Percentiles rank a stretch among this genome's conserved stretches.
phyloP scores from a whole-genome alignment of 2,329 filamentous ascomycete species.

The Fusarium neocosmosporiellum region DNA sequence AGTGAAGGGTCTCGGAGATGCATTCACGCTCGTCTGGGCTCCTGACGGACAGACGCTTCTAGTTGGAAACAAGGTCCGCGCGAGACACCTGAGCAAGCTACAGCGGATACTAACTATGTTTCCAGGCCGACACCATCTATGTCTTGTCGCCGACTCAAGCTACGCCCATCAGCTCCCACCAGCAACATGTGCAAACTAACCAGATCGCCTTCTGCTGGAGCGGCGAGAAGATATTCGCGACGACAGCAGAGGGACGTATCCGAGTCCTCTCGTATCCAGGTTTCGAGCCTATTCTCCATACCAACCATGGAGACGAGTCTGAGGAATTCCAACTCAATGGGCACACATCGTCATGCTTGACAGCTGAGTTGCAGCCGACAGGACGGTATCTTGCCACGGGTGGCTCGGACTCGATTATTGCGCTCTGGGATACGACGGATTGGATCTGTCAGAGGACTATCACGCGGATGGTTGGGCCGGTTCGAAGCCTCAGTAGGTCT shows the following conservation, averaged over 20 bases:
- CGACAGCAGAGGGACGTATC: slow-evolving; percentile 76
- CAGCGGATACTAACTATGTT: not conserved
- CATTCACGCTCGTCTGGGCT: slow-evolving; percentile 79
- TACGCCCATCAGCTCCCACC: slow-evolving; percentile 66
- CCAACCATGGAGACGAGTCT: slow-evolving; percentile 57
- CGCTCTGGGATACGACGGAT: slow-evolving; percentile 81
- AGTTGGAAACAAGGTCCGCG: slow-evolving; percentile 76
- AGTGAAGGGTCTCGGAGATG: slow-evolving; percentile 72
- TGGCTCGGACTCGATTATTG: slow-evolving; percentile 79
- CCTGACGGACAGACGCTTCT: slow-evolving; percentile 77
- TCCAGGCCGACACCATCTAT: slow-evolving; percentile 70
- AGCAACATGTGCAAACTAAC: slow-evolving; percentile 74
- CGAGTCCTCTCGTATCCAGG: slow-evolving; percentile 77
- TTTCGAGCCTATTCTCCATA: slow-evolving; percentile 66
- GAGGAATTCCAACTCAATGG: slow-evolving; percentile 73
- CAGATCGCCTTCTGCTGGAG: slow-evolving; percentile 80
- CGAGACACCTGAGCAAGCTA: not conserved
- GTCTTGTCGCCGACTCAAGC: slow-evolving; percentile 70
- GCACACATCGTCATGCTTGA: slow-evolving; percentile 78
- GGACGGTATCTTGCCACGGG: slow-evolving; percentile 80
- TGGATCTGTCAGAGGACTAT: slow-evolving; percentile 82
- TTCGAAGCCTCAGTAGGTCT: slow-evolving; percentile 72
- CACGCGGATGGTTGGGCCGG: slow-evolving; percentile 74
- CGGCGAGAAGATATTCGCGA: slow-evolving; percentile 76
- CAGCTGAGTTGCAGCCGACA: slow-evolving; percentile 75